phyloP scores from a whole-genome alignment of 2,329 filamentous ascomycete genomes.

The Simplicillium aogashimaense region DNA sequence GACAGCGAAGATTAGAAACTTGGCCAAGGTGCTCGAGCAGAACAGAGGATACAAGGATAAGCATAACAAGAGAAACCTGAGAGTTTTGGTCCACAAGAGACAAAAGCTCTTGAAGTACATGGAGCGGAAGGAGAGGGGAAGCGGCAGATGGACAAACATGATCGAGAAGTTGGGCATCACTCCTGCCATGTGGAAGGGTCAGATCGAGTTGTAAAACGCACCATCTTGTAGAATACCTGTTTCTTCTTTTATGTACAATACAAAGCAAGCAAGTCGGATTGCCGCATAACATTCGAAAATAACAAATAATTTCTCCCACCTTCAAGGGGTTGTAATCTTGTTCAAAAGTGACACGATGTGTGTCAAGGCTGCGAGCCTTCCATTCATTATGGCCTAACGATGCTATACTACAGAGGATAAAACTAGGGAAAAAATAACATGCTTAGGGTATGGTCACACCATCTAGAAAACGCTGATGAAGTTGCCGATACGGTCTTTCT shows the following conservation, averaged over 20 bases:
- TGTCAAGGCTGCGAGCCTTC: constrained; percentile 10
- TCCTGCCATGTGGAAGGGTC: constrained; percentile 80
- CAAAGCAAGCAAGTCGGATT: constrained; percentile 11
- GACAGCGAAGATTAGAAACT: constrained; percentile 81
- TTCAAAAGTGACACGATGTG: constrained; percentile 10
- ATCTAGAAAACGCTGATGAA: constrained; percentile 84
- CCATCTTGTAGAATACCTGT: constrained; percentile 30
- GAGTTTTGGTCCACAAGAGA: constrained; percentile 75
- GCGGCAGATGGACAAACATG: constrained; percentile 80
- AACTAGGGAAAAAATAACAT: constrained; percentile 11
- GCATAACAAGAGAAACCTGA: constrained; percentile 84
- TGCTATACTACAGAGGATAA: constrained; percentile 34
- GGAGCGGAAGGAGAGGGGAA: constrained; percentile 80
- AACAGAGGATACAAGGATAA: constrained; percentile 73
- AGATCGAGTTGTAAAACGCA: constrained; percentile 47
- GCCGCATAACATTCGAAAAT: too few relatives aligned
- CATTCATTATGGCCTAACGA: constrained; percentile 24
- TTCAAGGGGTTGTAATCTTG: not conserved
- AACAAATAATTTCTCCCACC: constrained; percentile 12
- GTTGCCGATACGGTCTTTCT: constrained; percentile 97
- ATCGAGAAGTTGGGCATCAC: constrained; percentile 76
- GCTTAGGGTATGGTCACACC: not conserved
- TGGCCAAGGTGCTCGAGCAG: constrained; percentile 62
- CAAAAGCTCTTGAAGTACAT: constrained; percentile 86
- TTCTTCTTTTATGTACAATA: constrained; percentile 42